Evolutionary conservation across 495 filamentous ascomycete genomes (phyloP).

Genomic region (Cladorrhinum samala): DNA sequence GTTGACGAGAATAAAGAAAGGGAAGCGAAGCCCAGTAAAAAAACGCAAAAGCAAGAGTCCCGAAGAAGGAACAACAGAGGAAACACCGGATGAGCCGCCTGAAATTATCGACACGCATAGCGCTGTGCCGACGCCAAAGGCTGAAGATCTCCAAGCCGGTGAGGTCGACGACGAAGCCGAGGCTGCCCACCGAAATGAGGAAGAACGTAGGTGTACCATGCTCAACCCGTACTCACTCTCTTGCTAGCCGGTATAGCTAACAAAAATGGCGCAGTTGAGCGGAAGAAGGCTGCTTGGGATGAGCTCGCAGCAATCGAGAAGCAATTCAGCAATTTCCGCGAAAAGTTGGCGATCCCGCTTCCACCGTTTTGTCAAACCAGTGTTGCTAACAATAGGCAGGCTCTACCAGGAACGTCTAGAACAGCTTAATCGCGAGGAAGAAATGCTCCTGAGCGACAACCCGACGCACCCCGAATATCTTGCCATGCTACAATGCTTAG

Average conservation of each 20-base stretch:
- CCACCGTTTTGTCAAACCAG: too few species aligned
- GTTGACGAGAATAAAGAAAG: conserved; percentile 26
- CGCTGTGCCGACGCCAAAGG: conserved; percentile 35
- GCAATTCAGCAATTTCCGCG: conserved; percentile 76
- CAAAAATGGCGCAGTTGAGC: conserved; percentile 52
- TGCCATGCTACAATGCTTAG: conserved; percentile 75
- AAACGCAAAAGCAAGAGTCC: conserved; percentile 35
- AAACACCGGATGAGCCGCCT: conserved; percentile 26
- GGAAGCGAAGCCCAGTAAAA: conserved; percentile 34
- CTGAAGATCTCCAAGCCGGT: conserved; percentile 43
- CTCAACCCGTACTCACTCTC: too few species aligned
- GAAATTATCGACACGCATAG: conserved; percentile 23
- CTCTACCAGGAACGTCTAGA: conserved; percentile 82
- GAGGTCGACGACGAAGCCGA: conserved; percentile 51
- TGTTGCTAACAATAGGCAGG: conserved; percentile 38
- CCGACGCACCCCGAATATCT: conserved; percentile 85
- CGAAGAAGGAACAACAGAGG: conserved; percentile 21
- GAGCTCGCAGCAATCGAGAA: conserved; percentile 71
- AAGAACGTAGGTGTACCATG: conserved; percentile 77
- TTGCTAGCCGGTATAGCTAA: conserved; percentile 33
- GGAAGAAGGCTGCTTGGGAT: conserved; percentile 75
- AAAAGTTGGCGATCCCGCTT: conserved; percentile 56
- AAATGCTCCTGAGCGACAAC: conserved; percentile 66
- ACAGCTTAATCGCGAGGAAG: conserved; percentile 74
- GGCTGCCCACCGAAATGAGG: conserved; percentile 52